phyloP scores from a whole-genome alignment of 2,329 filamentous ascomycete genomes.

The Hyphodiscus sp. region DNA sequence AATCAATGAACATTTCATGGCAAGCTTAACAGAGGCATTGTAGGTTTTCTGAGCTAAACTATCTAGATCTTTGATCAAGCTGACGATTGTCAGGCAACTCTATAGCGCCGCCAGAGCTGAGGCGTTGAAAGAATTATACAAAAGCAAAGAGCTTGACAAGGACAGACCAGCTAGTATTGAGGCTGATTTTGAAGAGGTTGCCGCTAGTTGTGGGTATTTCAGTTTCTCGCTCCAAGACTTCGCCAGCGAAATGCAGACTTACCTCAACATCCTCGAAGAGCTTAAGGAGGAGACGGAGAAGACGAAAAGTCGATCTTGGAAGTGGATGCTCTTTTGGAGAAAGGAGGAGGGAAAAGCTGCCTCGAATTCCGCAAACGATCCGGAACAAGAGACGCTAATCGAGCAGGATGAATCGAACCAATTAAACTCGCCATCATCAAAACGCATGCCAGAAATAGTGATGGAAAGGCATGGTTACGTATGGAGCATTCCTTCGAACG shows the following conservation, averaged over 20 bases:
- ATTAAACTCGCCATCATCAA: conserved; percentile 16
- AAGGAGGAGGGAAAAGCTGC: conserved; percentile 25
- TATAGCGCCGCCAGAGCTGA: conserved; percentile 71
- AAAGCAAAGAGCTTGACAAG: conserved; percentile 65
- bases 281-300: conserved; percentile 65
- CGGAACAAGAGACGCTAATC: conserved; percentile 27
- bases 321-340: conserved; percentile 79
- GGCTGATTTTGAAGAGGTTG: conserved; percentile 94
- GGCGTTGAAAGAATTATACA: conserved; percentile 75
- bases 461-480: conserved; percentile 14
- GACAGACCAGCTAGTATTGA: conserved; percentile 67
- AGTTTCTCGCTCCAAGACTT: conserved; percentile 88
- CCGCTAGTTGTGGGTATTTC: conserved; percentile 95
- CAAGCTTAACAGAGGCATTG: conserved; percentile 75
- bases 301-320: conserved; percentile 62
- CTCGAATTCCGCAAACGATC: conserved; percentile 7
- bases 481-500: conserved; percentile 4
- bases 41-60: conserved; percentile 10
- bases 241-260: conserved; percentile 79
- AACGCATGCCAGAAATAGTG: conserved; percentile 20
- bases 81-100: conserved; percentile 38
- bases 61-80: conserved; percentile 2
- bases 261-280: conserved; percentile 79
- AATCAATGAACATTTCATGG: conserved; percentile 72
- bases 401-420: conserved; percentile 15